Conservation (phyloP, 768 basidiomycete genomes). For the Nevesoporus exiguus region DNA sequence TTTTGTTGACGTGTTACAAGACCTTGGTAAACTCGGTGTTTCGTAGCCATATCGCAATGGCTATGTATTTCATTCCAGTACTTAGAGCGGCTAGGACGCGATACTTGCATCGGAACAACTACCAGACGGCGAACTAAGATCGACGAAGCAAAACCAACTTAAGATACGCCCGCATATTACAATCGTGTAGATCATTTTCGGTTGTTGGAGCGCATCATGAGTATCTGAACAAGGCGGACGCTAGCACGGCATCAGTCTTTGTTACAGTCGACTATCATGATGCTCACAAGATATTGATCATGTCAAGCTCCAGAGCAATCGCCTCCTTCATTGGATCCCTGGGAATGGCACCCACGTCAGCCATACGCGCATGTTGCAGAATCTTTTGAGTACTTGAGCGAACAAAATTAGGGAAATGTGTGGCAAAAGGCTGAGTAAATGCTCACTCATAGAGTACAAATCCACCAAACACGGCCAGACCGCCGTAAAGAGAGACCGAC, state of each 20-base stretch:
- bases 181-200: conserved; percentile 42
- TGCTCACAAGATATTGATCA: conserved; percentile 85
- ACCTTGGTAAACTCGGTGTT: conserved; percentile 46
- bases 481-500: conserved; percentile 79
- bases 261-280: background rate
- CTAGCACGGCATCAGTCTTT: conserved; percentile 35
- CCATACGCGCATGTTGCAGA: conserved; percentile 68
- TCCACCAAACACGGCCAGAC: conserved; percentile 82
- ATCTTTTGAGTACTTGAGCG: conserved; percentile 72
- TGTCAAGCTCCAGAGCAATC: conserved; percentile 75
- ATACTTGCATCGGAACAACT: background rate
- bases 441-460: conserved; percentile 87
- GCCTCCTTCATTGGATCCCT: conserved; percentile 78
- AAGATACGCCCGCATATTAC: background rate
- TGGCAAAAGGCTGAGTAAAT: background rate
- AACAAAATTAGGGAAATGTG: background rate
- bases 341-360: conserved; percentile 61
- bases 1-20: conserved; percentile 72
- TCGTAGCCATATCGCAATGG: conserved; percentile 30
- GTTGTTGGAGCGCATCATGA: conserved; percentile 60
- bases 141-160: background rate
- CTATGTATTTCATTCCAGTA: conserved; percentile 38
- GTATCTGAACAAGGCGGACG: conserved; percentile 77
- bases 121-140: conserved; percentile 15
- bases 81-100: background rate